Conservation (phyloP, 768 basidiomycete species). For the Suillus hirtellus region DNA sequence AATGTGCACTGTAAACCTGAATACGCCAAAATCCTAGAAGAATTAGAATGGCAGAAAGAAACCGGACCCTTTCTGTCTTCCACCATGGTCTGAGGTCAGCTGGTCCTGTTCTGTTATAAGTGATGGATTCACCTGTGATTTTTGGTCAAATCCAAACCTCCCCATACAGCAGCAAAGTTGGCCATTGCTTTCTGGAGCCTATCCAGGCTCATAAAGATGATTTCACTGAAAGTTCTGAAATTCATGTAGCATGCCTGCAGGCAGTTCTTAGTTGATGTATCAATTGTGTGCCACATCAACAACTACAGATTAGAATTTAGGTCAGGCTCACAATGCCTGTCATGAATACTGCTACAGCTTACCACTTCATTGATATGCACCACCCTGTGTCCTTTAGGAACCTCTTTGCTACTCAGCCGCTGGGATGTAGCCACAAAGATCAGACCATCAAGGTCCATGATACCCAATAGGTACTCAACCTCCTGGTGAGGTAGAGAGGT, state of each 20-base stretch:
- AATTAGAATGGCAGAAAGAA: no score
- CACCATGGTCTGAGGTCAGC: neutral
- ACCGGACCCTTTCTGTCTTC: neutral
- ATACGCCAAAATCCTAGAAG: no score
- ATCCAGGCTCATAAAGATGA: neutral
- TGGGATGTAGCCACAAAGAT: neutral
- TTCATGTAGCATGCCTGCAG: neutral
- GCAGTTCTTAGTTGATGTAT: neutral
- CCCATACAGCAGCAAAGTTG: neutral
- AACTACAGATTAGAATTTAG: neutral
- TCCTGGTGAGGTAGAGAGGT: neutral
- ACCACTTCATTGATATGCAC: slow-evolving; percentile 5
- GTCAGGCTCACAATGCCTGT: neutral
- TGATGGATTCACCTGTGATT: neutral
- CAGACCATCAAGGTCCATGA: neutral
- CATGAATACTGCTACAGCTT: neutral
- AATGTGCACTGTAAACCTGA: no score
- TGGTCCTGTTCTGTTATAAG: neutral
- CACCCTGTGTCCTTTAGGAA: neutral
- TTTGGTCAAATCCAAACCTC: neutral
- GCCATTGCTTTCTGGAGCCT: neutral
- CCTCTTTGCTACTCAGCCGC: neutral
- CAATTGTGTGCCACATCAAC: neutral
- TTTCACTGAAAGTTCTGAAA: neutral
- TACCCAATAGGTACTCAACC: neutral